phyloP scores from a whole-genome alignment of 1,139 yeast genomes.

The Yarrowia galli region DNA sequence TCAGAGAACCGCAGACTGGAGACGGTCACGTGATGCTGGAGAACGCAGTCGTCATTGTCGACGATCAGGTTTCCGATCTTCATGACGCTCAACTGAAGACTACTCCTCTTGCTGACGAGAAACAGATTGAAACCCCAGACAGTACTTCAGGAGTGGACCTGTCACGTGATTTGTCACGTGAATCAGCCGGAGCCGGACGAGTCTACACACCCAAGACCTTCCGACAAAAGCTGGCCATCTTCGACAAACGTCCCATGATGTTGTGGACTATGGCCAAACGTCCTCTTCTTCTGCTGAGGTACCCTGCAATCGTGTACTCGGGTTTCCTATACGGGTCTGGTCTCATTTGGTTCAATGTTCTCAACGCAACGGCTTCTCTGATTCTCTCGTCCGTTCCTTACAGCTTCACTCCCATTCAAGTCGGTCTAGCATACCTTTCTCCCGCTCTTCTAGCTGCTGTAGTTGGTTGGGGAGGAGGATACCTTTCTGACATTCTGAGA shows the following conservation, averaged over 20 bases:
- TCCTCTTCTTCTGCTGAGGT: conserved; percentile 48
- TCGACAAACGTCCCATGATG: conserved; percentile 39
- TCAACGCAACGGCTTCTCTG: conserved; percentile 66
- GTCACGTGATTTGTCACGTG: not conserved
- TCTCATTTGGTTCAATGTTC: conserved; percentile 62
- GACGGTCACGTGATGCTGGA: not conserved
- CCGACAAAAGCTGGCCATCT: not conserved
- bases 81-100: not conserved
- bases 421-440: conserved; percentile 80
- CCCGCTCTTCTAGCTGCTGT: conserved; percentile 73
- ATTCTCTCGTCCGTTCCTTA: conserved; percentile 63
- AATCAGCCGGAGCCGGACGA: too few species aligned
- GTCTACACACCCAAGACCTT: not conserved
- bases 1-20: conserved; percentile 52
- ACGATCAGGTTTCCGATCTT: not conserved
- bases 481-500: conserved; percentile 69
- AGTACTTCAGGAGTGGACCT: not conserved
- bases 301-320: conserved; percentile 69
- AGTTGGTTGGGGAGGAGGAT: conserved; percentile 77
- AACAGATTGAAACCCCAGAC: not conserved
- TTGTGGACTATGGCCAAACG: conserved; percentile 44
- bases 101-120: not conserved
- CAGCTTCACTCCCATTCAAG: conserved; percentile 73
- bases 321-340: conserved; percentile 72
- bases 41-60: not conserved